These are phyloP conservation scores for Podosphaera xanthii DNA, from an alignment of 2,329 filamentous ascomycete species.

Conservation along the genomic window DNA sequence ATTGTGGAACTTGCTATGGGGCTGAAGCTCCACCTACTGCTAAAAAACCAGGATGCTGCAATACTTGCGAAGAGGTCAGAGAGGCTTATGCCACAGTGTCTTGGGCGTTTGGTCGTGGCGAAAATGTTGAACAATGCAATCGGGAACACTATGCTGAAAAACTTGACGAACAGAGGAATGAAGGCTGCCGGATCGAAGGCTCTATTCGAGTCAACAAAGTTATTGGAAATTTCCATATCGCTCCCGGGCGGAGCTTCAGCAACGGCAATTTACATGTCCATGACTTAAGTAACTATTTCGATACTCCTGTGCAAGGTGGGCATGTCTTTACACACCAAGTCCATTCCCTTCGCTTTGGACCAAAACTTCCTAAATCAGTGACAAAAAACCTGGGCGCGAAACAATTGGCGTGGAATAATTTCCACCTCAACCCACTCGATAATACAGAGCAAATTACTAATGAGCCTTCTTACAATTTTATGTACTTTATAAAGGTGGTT, in stretches of 20 bases:
- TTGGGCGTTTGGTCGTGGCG: slow-evolving; percentile 86
- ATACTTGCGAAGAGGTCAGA: slow-evolving; percentile 88
- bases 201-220: slow-evolving; percentile 93
- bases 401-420: slow-evolving; percentile 51
- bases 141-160: slow-evolving; percentile 84
- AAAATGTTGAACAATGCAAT: slow-evolving; percentile 83
- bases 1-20: slow-evolving; percentile 88
- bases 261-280: slow-evolving; percentile 95
- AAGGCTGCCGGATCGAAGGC: slow-evolving; percentile 89
- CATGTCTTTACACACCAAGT: slow-evolving; percentile 83
- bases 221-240: slow-evolving; percentile 94
- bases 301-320: slow-evolving; percentile 38
- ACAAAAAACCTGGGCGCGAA: slow-evolving; percentile 33
- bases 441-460: slow-evolving; percentile 50
- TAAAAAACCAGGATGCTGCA: slow-evolving; percentile 74
- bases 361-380: slow-evolving; percentile 58
- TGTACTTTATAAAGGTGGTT: slow-evolving; percentile 99
- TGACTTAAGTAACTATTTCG: slow-evolving; percentile 88
- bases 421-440: slow-evolving; percentile 84
- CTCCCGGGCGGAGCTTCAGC: slow-evolving; percentile 86
- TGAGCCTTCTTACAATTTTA: slow-evolving; percentile 80
- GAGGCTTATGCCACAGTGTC: slow-evolving; percentile 76
- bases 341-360: slow-evolving; percentile 79
- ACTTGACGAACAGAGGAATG: slow-evolving; percentile 65
- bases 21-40: slow-evolving; percentile 49